These are phyloP conservation scores for Ramularia collo-cygni DNA, from an alignment of 2,329 filamentous ascomycete species.

Conservation along the genomic window DNA sequence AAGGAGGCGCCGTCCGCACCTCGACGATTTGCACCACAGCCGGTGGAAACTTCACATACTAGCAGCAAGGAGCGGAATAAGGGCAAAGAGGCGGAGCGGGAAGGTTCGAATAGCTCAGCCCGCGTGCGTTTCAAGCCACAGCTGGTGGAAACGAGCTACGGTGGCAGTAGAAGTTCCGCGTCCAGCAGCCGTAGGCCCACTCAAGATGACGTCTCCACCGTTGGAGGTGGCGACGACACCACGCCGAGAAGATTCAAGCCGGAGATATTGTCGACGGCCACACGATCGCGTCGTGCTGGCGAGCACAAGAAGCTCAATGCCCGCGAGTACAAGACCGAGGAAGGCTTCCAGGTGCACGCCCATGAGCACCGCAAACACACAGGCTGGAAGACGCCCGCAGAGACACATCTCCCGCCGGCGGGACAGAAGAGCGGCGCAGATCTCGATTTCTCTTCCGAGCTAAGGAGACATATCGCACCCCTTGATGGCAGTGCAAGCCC, in stretches of 20 bases:
- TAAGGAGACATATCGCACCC: conserved; percentile 21
- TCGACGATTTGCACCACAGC: conserved; percentile 29
- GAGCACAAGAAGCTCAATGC: conserved; percentile 57
- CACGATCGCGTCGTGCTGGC: conserved; percentile 60
- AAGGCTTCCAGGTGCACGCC: conserved; percentile 24
- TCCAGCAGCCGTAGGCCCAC: conserved; percentile 17
- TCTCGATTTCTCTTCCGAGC: conserved; percentile 16
- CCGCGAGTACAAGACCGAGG: conserved; percentile 63
- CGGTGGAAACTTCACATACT: conserved; percentile 33
- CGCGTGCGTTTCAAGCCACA: conserved; percentile 28
- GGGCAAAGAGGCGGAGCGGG: conserved; percentile 4
- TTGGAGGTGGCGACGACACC: conserved; percentile 5
- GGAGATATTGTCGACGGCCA: conserved; percentile 73
- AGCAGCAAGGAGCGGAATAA: conserved; percentile 22
- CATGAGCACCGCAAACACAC: conserved; percentile 27
- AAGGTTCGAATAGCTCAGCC: neutral
- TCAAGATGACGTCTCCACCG: conserved; percentile 12
- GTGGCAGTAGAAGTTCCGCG: conserved; percentile 20
- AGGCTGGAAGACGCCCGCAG: conserved; percentile 15
- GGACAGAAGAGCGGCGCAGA: conserved; percentile 9
- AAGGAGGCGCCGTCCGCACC: conserved; percentile 15
- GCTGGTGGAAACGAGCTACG: conserved; percentile 27
- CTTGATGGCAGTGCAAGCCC: conserved; percentile 29
- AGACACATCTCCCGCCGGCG: neutral
- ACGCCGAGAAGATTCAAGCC: conserved; percentile 58